These are phyloP conservation scores for Linum trigynum DNA, from an alignment of 345 rosid genomes.

Conservation along the genomic window DNA sequence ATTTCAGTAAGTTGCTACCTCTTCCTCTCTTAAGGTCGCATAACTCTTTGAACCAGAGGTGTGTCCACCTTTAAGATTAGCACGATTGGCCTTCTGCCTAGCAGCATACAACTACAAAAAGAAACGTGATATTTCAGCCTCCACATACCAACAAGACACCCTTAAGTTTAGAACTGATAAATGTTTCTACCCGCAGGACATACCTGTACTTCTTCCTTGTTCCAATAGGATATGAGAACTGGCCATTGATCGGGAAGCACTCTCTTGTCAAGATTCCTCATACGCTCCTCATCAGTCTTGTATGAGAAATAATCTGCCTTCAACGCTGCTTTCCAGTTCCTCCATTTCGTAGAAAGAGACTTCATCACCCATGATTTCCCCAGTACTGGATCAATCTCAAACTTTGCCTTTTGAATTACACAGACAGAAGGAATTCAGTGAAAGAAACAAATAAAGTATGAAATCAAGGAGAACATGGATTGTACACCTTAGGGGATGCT, in stretches of 20 bases:
- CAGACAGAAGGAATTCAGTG: neutral
- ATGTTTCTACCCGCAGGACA: neutral
- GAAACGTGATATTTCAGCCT: neutral
- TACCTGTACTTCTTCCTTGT: slow-evolving; percentile 27
- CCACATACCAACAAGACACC: neutral
- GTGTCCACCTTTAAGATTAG: slow-evolving; percentile 15
- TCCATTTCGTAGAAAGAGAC: slow-evolving; percentile 28
- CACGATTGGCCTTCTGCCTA: slow-evolving; percentile 28
- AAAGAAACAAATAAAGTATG: neutral
- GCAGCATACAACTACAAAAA: slow-evolving; percentile 24
- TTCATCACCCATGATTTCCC: slow-evolving; percentile 27
- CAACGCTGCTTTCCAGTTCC: slow-evolving; percentile 29
- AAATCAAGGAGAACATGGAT: neutral
- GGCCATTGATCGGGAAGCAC: slow-evolving; percentile 34
- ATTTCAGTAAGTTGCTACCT: slow-evolving; percentile 19
- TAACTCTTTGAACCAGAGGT: slow-evolving; percentile 31
- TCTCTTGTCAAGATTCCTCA: slow-evolving; percentile 23
- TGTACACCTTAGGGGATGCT: neutral
- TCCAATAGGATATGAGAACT: slow-evolving; percentile 26
- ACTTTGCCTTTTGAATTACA: slow-evolving; percentile 20
- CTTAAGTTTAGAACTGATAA: neutral
- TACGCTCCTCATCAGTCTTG: slow-evolving; percentile 29
- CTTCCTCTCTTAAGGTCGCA: slow-evolving; percentile 34
- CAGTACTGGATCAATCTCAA: slow-evolving; percentile 19
- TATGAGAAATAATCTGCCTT: slow-evolving; percentile 25